Evolutionary conservation across 2,329 filamentous ascomycete species (phyloP).

Genomic region (Aspergillus texensis): DNA sequence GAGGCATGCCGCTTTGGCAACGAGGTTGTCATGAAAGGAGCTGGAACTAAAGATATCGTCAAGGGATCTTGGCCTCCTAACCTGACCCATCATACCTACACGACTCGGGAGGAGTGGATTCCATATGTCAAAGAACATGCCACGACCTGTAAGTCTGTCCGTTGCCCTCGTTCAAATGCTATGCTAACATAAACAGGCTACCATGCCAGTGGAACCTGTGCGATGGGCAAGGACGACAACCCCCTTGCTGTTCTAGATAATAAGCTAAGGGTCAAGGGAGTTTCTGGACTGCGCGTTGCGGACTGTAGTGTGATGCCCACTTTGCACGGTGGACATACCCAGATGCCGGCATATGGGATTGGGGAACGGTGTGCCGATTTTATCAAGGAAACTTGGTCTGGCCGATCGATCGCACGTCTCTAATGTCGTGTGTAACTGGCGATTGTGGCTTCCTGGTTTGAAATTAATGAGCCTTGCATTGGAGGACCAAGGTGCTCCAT

Average conservation of each 20-base stretch:
- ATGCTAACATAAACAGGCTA: slow-evolving; percentile 46
- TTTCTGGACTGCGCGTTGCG: slow-evolving; percentile 57
- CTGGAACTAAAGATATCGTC: slow-evolving; percentile 60
- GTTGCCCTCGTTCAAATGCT: not conserved
- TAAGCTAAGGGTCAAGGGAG: slow-evolving; percentile 56
- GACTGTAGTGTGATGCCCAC: slow-evolving; percentile 58
- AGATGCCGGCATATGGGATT: slow-evolving; percentile 62
- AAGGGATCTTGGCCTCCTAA: slow-evolving; percentile 63
- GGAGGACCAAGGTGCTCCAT: too few relatives aligned
- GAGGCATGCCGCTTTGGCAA: slow-evolving; percentile 63
- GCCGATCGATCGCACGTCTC: not conserved
- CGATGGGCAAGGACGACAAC: slow-evolving; percentile 56
- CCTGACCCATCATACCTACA: slow-evolving; percentile 56
- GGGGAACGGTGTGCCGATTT: slow-evolving; percentile 58
- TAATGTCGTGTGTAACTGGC: not conserved
- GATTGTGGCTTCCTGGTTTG: too few relatives aligned
- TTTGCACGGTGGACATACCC: slow-evolving; percentile 55
- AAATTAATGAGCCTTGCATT: not conserved
- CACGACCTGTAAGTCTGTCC: slow-evolving; percentile 56
- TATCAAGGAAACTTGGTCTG: slow-evolving; percentile 46
- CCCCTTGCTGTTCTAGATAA: slow-evolving; percentile 56
- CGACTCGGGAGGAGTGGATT: slow-evolving; percentile 60
- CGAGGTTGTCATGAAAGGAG: slow-evolving; percentile 61
- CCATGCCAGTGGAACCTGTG: slow-evolving; percentile 60
- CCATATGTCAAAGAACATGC: slow-evolving; percentile 60